Base-by-base conservation (phyloP, 2,329 filamentous ascomycete genomes). In the Elsinoe ampelina region DNA sequence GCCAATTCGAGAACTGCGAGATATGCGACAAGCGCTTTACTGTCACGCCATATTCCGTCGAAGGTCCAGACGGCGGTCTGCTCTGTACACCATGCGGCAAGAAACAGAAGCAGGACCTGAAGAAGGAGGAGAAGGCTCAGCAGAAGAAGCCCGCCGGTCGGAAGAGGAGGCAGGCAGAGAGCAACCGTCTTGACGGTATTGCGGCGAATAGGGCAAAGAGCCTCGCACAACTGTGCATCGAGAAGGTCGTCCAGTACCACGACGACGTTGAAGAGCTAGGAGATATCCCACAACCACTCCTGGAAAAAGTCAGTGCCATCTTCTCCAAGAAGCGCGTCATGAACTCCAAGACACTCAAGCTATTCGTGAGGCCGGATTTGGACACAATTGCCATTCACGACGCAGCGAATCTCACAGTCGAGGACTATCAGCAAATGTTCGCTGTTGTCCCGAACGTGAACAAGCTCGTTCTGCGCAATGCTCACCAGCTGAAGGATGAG, bases 1-100 rank as follows among this genome's bases (percentile, higher is more conserved):
- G 89, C 2, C 92, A 97, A 70, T 81, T 92, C 66, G 89, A 87
- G 61, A 91, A 95, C 62, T 97, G 92, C 67, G 89, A 87, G 60
- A 73, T 84, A 2, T 97, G 92, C 69, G 78, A 80, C 42, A 95
- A 93, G 69, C 84, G 90, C 36, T 97, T 97, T 67, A 95, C 89
- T 0, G 91, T 97, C 43, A 96, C 92, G 0, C 80, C 89, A 0
- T 96, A 96, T 72, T 90, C 86, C 60, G 86, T 89, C 62, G 80
- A 84, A 26, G 89, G 87, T 0, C 86, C 88, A 0, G 78, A 86
- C n/a, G 91, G 91, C 3, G 89, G 89, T 13, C 75, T 97, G n/a
- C 76, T 96, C 1, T 97, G 92, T 67, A 78, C 79, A 2, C 83
- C 87, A 19, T 97, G 92, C 66, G 86, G 88, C 19, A 90, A 86